Base-by-base conservation (phyloP, 1,284 basidiomycete genomes). In the Ganoderma multipileum region DNA sequence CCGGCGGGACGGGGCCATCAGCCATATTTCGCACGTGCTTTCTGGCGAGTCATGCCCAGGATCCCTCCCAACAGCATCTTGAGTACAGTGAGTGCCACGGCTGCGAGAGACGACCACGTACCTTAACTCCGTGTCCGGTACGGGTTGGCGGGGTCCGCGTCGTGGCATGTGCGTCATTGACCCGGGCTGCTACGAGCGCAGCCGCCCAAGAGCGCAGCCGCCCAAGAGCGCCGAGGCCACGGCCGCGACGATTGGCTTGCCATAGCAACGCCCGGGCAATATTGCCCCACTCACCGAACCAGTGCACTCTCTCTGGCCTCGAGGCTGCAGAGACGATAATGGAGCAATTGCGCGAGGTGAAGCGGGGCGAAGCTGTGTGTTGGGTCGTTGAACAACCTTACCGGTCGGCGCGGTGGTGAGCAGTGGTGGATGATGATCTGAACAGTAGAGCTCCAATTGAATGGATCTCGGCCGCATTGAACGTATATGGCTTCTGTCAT, bases 41-140 rank as follows among this genome's bases (percentile, higher is more conserved):
- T 39, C 23, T 11, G 42, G 26, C 64, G 71, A 72, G 71, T 72
- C 71, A 72, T 70, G 71, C 65, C 67, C 47, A 71, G 65, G 30
- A 68, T 69, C 23, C 67, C 36, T 63, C 57, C 28, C 55, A 66
- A 62, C 60, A 65, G 60, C 36, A 39, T 39, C 30, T 39, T 61
- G 60, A 63, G 67, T 65, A 58, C 44, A 59, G 59, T 62, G 61
- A 68, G 61, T 65, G 38, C 18, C 23, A 26, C 54, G 18, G 20
- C 42, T 65, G 52, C 20, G 58, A 67, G 42, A 61, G 42, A 33
- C 61, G 23, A 64, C 50, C 68, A 70, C 68, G 67, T 66, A 72
- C 67, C 63, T 65, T 61, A 69, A 64, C 50, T 68, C 62, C 66
- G 60, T 64, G 50, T 52, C 30, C 23, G 63, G 41, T 42, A 52